phyloP scores from a whole-genome alignment of 129 eudicot genomes.

The Rutidosis leptorrhynchoides region DNA sequence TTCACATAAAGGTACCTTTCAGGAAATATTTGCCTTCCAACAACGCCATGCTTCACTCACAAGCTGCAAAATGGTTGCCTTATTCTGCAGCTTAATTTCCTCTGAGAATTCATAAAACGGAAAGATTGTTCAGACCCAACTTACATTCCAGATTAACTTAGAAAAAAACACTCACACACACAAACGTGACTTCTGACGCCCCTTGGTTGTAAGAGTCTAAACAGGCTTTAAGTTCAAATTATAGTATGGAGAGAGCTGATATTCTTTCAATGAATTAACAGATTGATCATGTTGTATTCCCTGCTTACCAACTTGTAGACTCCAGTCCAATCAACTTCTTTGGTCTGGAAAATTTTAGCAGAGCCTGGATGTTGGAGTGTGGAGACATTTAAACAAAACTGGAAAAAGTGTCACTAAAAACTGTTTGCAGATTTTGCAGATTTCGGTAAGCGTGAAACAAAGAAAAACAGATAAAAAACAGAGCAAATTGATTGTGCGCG shows the following conservation, averaged over 20 bases:
- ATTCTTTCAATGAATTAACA: conserved; percentile 89
- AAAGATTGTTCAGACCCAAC: background rate
- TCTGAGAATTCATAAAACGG: conserved; percentile 44
- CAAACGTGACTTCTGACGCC: conserved; percentile 91
- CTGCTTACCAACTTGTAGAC: conserved; percentile 97
- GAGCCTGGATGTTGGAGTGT: too few species aligned
- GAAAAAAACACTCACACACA: conserved; percentile 29
- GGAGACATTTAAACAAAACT: too few species aligned
- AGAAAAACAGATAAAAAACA: too few species aligned
- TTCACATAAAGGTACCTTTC: conserved; percentile 74
- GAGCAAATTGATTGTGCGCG: too few species aligned
- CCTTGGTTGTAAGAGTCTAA: conserved; percentile 95
- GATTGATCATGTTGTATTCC: conserved; percentile 97
- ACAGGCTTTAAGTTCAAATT: conserved; percentile 96
- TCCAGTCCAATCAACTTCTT: conserved; percentile 99
- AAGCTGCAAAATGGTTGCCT: conserved; percentile 97
- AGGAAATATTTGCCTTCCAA: conserved; percentile 99
- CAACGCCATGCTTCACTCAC: conserved; percentile 99
- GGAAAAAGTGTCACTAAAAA: too few species aligned
- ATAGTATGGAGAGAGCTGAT: conserved; percentile 88
- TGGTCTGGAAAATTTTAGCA: conserved; percentile 91
- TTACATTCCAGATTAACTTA: background rate
- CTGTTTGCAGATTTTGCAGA: too few species aligned
- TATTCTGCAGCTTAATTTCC: conserved; percentile 96
- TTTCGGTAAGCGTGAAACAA: too few species aligned